Evolutionary conservation across 2,329 filamentous ascomycete genomes (phyloP).

Genomic region (Blumeria graminis): DNA sequence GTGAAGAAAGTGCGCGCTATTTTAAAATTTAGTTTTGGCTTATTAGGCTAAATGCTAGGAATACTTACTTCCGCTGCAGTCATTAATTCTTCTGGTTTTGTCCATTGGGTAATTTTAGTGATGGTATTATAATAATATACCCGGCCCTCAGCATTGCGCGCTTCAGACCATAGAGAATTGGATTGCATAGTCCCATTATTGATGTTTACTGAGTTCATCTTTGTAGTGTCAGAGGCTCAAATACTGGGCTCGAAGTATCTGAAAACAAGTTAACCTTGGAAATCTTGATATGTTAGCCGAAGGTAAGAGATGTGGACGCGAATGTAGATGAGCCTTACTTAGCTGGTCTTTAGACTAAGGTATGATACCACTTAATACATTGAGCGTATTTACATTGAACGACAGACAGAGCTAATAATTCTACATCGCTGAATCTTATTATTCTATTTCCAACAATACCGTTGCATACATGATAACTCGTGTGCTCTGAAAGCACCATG

Average conservation of each 20-base stretch:
- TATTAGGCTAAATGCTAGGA: no score
- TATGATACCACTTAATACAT: no score
- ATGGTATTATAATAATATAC: slow-evolving; percentile 75
- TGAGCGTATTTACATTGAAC: no score
- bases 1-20: slow-evolving; percentile 54
- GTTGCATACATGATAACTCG: no score
- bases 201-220: slow-evolving; percentile 13
- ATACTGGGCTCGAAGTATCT: no score
- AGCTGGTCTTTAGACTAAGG: no score
- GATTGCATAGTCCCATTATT: slow-evolving; percentile 15
- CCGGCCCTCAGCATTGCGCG: slow-evolving; percentile 57
- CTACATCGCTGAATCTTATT: no score
- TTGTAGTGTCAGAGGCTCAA: slow-evolving; percentile 1
- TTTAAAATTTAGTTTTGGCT: neutral
- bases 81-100: slow-evolving; percentile 79
- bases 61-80: slow-evolving; percentile 44
- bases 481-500: neutral
- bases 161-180: slow-evolving; percentile 50
- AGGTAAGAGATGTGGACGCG: neutral
- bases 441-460: no score
- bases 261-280: neutral
- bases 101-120: slow-evolving; percentile 83
- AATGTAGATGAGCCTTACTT: neutral
- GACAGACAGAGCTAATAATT: no score
- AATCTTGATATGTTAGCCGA: neutral